Conservation (phyloP, 441 rosid species). For the Pelargonium citronellum region DNA sequence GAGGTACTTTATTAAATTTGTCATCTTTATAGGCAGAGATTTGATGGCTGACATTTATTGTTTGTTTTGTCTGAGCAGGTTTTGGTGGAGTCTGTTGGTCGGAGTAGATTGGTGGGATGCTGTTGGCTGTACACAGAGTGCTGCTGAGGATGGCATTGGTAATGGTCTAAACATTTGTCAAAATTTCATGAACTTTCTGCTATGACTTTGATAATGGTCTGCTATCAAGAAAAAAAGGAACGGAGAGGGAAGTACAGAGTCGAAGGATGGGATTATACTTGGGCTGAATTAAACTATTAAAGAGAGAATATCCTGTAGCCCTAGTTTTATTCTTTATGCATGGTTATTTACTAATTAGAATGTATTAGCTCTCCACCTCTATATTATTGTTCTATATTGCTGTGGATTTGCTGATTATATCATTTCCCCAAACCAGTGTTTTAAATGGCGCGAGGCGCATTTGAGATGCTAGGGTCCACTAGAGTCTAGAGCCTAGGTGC, state of each 20-base stretch:
- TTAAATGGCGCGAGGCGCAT: no score
- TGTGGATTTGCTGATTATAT: background rate
- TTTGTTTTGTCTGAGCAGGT: slow-evolving; percentile 45
- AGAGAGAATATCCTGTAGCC: background rate
- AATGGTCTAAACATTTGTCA: slow-evolving; percentile 15
- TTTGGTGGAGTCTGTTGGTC: slow-evolving; percentile 99
- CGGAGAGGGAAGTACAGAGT: no score
- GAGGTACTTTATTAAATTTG: slow-evolving; percentile 44
- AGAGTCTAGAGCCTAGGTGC: no score
- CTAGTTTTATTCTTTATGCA: background rate
- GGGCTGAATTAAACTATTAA: background rate
- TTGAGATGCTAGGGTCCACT: no score
- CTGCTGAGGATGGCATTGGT: slow-evolving; percentile 98
- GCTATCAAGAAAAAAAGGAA: no score
- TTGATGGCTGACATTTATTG: slow-evolving; percentile 11
- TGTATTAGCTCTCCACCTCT: background rate
- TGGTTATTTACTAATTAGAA: background rate
- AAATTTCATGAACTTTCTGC: background rate
- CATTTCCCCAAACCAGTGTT: background rate
- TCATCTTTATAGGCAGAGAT: background rate
- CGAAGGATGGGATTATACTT: no score
- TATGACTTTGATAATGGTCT: background rate
- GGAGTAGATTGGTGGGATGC: slow-evolving; percentile 99
- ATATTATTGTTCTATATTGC: background rate
- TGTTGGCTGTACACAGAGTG: slow-evolving; percentile 99